phyloP scores from a whole-genome alignment of 805 yeast species.

The Barnettozyma vustinii region DNA sequence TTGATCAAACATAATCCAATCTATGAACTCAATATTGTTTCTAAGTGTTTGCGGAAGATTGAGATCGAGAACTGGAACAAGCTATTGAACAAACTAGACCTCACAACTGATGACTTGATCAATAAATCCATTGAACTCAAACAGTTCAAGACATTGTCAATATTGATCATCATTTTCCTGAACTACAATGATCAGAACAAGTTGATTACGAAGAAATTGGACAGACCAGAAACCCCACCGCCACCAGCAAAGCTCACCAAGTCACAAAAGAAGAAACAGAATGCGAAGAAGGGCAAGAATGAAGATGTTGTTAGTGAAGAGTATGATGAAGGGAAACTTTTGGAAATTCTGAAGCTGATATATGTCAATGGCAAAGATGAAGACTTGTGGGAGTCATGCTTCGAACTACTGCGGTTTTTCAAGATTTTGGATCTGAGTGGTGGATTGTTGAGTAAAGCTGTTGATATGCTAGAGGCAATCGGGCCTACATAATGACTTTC shows the following conservation, averaged over 20 bases:
- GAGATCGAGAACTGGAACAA: slow-evolving; percentile 42
- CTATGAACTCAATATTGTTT: slow-evolving; percentile 30
- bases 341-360: slow-evolving; percentile 22
- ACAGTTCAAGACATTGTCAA: slow-evolving; percentile 42
- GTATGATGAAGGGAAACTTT: slow-evolving; percentile 12
- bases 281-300: slow-evolving; percentile 10
- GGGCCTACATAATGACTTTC: not conserved
- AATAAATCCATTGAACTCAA: slow-evolving; percentile 33
- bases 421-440: slow-evolving; percentile 25
- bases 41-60: slow-evolving; percentile 47
- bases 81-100: slow-evolving; percentile 33
- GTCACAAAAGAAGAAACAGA: slow-evolving; percentile 4
- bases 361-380: slow-evolving; percentile 25
- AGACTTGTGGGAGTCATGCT: slow-evolving; percentile 27
- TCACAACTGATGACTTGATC: slow-evolving; percentile 40
- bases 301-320: slow-evolving; percentile 10
- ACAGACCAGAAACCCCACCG: not conserved
- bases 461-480: slow-evolving; percentile 3
- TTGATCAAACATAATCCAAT: slow-evolving; percentile 21
- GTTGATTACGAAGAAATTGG: not conserved
- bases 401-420: slow-evolving; percentile 27
- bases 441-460: slow-evolving; percentile 14
- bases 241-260: not conserved
- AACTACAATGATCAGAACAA: slow-evolving; percentile 31
- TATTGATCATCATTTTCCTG: slow-evolving; percentile 40